These are phyloP conservation scores for Penicillium turbatum DNA, from an alignment of 495 filamentous ascomycete genomes.

Conservation along the genomic window DNA sequence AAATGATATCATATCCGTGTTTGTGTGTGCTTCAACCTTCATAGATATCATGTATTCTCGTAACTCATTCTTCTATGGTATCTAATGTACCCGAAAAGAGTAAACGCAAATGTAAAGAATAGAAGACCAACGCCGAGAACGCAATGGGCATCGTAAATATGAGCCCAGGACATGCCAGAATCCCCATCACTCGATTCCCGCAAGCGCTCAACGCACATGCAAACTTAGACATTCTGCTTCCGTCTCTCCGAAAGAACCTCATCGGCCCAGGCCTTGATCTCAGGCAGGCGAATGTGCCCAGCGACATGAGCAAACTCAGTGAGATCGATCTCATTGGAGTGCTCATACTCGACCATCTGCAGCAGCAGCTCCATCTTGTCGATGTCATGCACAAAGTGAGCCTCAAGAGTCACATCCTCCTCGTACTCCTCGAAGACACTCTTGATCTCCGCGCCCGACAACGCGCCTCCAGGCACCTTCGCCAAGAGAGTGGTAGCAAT, in stretches of 20 bases:
- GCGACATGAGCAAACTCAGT: conserved; percentile 80
- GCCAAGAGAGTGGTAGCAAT: conserved; percentile 68
- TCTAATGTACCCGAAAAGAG: conserved; percentile 13
- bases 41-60: conserved; percentile 17
- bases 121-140: conserved; percentile 17
- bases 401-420: conserved; percentile 73
- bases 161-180: background rate
- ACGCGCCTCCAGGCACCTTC: conserved; percentile 60
- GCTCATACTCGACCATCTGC: conserved; percentile 98
- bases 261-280: conserved; percentile 74
- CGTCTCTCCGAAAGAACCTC: conserved; percentile 69
- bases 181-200: background rate
- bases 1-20: no score
- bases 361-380: conserved; percentile 93
- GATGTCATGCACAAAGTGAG: conserved; percentile 88
- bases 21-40: conserved; percentile 15
- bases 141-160: background rate
- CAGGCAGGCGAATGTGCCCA: conserved; percentile 63
- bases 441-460: conserved; percentile 62
- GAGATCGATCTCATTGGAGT: conserved; percentile 64
- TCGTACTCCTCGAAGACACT: conserved; percentile 92
- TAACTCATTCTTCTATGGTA: conserved; percentile 20
- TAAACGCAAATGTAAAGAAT: conserved; percentile 11
- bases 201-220: background rate
- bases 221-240: conserved; percentile 37